Conservation (phyloP, 2,329 filamentous ascomycete species). For the Myrmaecium sp. region DNA sequence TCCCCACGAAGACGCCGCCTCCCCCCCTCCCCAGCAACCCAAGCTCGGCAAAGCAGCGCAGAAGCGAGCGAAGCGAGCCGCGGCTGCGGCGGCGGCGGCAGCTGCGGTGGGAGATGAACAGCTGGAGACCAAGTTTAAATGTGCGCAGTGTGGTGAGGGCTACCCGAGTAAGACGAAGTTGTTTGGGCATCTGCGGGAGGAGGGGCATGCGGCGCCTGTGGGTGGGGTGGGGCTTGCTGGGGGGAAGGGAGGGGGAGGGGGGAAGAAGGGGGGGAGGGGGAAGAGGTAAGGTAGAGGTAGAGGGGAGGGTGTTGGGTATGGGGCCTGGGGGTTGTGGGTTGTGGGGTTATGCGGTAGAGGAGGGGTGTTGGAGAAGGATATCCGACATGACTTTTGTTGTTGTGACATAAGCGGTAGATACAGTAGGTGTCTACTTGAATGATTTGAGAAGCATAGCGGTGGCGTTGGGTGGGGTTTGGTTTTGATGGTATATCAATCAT, state of each 20-base stretch:
- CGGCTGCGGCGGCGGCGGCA: slow-evolving; percentile 22
- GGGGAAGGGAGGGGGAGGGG: slow-evolving; percentile 5
- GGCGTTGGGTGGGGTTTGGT: too few relatives aligned
- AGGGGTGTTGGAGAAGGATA: too few relatives aligned
- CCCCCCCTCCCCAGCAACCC: slow-evolving; percentile 7
- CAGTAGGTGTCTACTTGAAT: too few relatives aligned
- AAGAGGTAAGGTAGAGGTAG: too few relatives aligned
- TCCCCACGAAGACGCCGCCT: slow-evolving; percentile 5
- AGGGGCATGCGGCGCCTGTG: slow-evolving; percentile 43
- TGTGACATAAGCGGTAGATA: too few relatives aligned
- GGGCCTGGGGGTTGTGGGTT: too few relatives aligned
- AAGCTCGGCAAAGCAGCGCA: slow-evolving; percentile 32
- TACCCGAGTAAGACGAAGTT: slow-evolving; percentile 62
- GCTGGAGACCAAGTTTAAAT: slow-evolving; percentile 40
- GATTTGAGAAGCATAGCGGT: too few relatives aligned
- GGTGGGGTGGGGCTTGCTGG: slow-evolving; percentile 2
- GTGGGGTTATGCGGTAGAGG: too few relatives aligned
- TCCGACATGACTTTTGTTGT: too few relatives aligned
- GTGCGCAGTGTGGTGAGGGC: slow-evolving; percentile 57
- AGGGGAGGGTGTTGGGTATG: too few relatives aligned
- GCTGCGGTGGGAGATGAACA: slow-evolving; percentile 18
- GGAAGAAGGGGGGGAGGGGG: slow-evolving; percentile 8
- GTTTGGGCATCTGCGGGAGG: slow-evolving; percentile 54
- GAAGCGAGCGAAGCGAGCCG: slow-evolving; percentile 29
- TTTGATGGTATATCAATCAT: too few relatives aligned